Conservation (phyloP, 1,139 yeast genomes). For the Hanseniaspora gamundiae region DNA sequence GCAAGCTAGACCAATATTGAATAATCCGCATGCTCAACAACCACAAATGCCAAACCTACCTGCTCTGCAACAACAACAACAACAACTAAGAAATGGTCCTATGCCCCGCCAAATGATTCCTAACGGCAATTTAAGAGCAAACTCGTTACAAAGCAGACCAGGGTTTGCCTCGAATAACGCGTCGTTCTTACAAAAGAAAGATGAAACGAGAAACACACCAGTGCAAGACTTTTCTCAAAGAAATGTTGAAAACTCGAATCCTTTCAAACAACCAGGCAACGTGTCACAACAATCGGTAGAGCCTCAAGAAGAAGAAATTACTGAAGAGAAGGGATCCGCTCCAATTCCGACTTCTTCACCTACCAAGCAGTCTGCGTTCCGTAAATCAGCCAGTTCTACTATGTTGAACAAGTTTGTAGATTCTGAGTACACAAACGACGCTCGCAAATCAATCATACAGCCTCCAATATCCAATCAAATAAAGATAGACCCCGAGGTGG, state of each 20-base stretch:
- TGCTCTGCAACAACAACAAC: neutral
- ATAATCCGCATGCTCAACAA: neutral
- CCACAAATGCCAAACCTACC: constrained; percentile 1
- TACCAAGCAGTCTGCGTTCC: neutral
- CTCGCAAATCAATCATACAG: neutral
- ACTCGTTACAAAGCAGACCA: constrained; percentile 12
- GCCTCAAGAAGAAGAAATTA: neutral
- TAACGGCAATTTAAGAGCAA: constrained; percentile 11
- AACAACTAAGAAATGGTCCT: neutral
- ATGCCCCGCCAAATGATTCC: neutral
- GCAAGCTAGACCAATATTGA: constrained; percentile 7
- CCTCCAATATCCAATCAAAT: neutral
- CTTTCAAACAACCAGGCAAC: too few relatives aligned
- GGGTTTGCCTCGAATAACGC: neutral
- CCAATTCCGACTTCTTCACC: neutral
- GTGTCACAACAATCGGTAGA: too few relatives aligned
- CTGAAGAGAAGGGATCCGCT: neutral
- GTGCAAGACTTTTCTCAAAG: too few relatives aligned
- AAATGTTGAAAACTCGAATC: too few relatives aligned
- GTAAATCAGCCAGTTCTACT: neutral
- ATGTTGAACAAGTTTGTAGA: neutral
- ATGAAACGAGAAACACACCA: neutral
- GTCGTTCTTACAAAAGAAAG: neutral
- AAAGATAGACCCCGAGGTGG: neutral
- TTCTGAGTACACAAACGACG: constrained; percentile 8